Conservation (phyloP, 106 monocot genomes). For the Vanilla planifolia region DNA sequence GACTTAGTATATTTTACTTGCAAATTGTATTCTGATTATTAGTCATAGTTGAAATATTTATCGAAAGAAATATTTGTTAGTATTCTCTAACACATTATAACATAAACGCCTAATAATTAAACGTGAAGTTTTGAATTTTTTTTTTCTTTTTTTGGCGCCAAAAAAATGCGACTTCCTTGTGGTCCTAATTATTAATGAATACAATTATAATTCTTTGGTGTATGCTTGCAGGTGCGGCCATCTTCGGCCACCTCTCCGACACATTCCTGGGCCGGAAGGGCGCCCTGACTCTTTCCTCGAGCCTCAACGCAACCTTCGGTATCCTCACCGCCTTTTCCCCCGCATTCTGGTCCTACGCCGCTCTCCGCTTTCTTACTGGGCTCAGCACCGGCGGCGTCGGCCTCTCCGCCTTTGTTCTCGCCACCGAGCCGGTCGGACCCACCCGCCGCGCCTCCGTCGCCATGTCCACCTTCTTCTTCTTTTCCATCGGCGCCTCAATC, state of each 20-base stretch:
- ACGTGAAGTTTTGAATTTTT: no score
- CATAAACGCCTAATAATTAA: no score
- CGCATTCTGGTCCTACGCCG: constrained; percentile 40
- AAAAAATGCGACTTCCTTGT: no score
- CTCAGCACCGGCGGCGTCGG: constrained; percentile 78
- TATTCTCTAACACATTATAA: no score
- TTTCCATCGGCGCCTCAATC: constrained; percentile 52
- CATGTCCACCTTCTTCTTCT: constrained; percentile 95
- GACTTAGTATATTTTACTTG: no score
- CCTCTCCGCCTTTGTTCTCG: constrained; percentile 76
- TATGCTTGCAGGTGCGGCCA: constrained; percentile 58
- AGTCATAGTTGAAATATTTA: no score
- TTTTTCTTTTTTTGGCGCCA: no score
- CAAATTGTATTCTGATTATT: no score
- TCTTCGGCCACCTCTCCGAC: constrained; percentile 87
- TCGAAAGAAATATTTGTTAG: no score
- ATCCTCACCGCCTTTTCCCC: constrained; percentile 71
- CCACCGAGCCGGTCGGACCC: constrained; percentile 82
- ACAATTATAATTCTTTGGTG: no score
- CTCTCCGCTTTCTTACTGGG: constrained; percentile 75
- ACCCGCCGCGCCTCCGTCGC: constrained; percentile 43
- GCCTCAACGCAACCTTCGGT: constrained; percentile 41
- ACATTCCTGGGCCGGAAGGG: constrained; percentile 70
- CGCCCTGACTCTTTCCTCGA: constrained; percentile 32
- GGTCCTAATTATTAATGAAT: no score